Evolutionary conservation across 2,329 filamentous ascomycete species (phyloP).

Genomic region (Biscogniauxia mediterranea): DNA sequence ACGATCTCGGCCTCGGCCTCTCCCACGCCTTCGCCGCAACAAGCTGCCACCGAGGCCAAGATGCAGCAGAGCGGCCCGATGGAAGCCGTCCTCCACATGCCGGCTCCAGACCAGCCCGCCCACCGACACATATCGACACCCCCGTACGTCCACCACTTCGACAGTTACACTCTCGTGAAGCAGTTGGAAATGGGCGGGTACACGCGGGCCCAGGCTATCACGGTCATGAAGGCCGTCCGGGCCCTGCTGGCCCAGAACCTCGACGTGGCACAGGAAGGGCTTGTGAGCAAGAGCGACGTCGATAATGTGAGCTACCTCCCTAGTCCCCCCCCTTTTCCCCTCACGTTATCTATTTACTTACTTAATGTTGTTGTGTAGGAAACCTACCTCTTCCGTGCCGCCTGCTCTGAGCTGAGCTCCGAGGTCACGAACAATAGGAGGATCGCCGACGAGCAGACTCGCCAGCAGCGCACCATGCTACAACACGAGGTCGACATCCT

Average conservation of each 20-base stretch:
- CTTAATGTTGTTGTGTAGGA: slow-evolving; percentile 48
- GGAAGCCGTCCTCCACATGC: slow-evolving; percentile 47
- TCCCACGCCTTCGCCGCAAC: slow-evolving; percentile 28
- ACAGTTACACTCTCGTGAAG: slow-evolving; percentile 86
- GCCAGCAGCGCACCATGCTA: slow-evolving; percentile 78
- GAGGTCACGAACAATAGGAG: slow-evolving; percentile 80
- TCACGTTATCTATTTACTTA: background rate
- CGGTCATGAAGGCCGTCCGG: slow-evolving; percentile 89
- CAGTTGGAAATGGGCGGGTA: slow-evolving; percentile 73
- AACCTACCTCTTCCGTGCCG: slow-evolving; percentile 88
- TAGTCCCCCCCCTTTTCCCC: slow-evolving; percentile 14
- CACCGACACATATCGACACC: slow-evolving; percentile 67
- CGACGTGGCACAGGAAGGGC: slow-evolving; percentile 71
- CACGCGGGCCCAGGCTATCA: slow-evolving; percentile 70
- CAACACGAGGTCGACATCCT: slow-evolving; percentile 96
- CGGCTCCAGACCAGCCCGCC: slow-evolving; percentile 28
- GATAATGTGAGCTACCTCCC: slow-evolving; percentile 60
- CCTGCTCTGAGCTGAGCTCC: slow-evolving; percentile 85
- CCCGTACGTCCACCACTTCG: slow-evolving; percentile 92
- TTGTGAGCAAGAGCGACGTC: slow-evolving; percentile 88
- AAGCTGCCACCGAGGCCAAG: slow-evolving; percentile 37
- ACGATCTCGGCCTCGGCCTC: slow-evolving; percentile 4
- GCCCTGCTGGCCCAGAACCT: slow-evolving; percentile 75
- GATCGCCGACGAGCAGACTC: slow-evolving; percentile 74
- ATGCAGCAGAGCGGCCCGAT: slow-evolving; percentile 44